Evolutionary conservation across 495 filamentous ascomycete genomes (phyloP), one percentile per base, ranked within the genome.

Genomic region (Aspergillus bertholletiae): DNA sequence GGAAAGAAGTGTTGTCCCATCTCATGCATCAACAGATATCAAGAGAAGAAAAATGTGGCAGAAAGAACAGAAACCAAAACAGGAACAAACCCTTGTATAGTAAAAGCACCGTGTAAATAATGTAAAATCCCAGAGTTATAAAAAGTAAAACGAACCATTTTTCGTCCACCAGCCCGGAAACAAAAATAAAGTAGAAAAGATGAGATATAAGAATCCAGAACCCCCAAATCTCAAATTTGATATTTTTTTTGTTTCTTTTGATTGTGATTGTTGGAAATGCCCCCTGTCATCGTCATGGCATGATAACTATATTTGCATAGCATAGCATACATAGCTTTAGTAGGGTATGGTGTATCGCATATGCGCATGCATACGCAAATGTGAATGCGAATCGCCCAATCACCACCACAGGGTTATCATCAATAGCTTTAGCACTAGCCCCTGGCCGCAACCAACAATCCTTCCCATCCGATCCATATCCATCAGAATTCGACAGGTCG

Each of bases 401-500:
- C 39, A 53, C 39, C 50, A 53, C 50, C 50, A 26, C 50, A 28
- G 40, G 40, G 35, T 39, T 26, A 40, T 44, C 40, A 49, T 49
- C 27, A 30, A n/a, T 37, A 37, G 34, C 34, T 37, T 37, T 23
- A 49, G 22, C 24, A 49, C 27, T 22, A 53, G 18, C n/a, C 39
- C 50, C 50, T 30, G 39, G 27, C 35, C 37, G 41, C 24, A 34
- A 43, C 17, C 50, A 43, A 43, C 39, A 43, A 43, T 43, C 39
- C 39, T 43, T 43, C 39, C 39, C 17, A 43, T 43, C 39, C 39
- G 39, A 43, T 12, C 39, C 39, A 43, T 43, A 43, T 43, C 39
- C 39, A 43, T 50, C 39, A 54, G 61, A 61, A 57, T 56, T 51
- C 51, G 50, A 60, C 53, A 52, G 46, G 45, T 52, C 28, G 47